Evolutionary conservation across 257 asterid species (phyloP), one percentile per base, ranked within the genome.

Genomic region (Linaria vulgaris): DNA sequence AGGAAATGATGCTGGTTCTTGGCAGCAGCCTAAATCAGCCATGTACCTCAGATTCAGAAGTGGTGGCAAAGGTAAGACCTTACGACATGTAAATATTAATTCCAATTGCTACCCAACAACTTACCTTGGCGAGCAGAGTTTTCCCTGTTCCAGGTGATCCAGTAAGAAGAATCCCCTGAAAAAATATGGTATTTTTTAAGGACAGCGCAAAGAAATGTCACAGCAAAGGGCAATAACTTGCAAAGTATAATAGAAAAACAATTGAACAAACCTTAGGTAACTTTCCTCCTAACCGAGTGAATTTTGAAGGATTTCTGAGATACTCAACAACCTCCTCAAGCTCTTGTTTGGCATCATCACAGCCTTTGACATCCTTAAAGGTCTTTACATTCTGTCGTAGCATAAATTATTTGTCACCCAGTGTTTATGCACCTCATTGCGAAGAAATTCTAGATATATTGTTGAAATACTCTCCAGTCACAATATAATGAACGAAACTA

Each of bases 271-370:
- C 99, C 99, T 92, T 92, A 44, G 99, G 99, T 75, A 92, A 71
- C 76, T 92, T 92, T 41, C 99, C 99, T 69, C 99, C 99, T 61
- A 89, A 80, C 44, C 96, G 83, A 66, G 99, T 92, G 83, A 92
- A 89, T 78, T 92, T 89, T 12, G 91, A 43, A 61, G 99, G 99
- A 74, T 90, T 85, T 66, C 72, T 92, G 14, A 92, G 89, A 81
- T 92, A 92, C 86, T 92, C 94, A 63, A 92, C 99, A 80, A 92
- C 95, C 89, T 92, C 99, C 83, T 88, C 99, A 54, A 92, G 99
- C 88, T 92, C 99, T 83, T 92, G 95, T 64, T 92, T 92, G 52
- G 99, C 99, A 83, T 92, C 99, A 81, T 92, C 99, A 70, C 99
- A 92, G 56, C 99, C 99, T 79, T 87, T 92, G 72, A 89, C 99